Base-by-base conservation (phyloP, 2,329 filamentous ascomycete genomes). In the Xylariaceae sp. region DNA sequence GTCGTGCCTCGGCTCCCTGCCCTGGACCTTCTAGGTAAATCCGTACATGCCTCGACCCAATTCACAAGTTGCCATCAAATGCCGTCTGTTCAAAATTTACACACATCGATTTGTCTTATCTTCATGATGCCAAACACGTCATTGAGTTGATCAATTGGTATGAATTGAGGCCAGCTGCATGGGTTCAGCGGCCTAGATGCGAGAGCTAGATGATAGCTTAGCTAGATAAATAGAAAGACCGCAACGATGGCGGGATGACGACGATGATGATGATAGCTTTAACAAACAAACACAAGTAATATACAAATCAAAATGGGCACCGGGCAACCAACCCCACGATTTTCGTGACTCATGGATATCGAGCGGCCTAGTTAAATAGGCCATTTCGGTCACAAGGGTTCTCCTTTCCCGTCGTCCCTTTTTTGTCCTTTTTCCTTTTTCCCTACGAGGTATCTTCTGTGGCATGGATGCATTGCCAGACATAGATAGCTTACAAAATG, bases 261-360 rank as follows among this genome's bases (percentile, higher is more conserved):
- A 30, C 5, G 23, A 30, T 30, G 23, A 30, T 30, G 23, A 30
- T 30, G 23, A 30, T 30, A 30, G 23, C 23, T 30, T 5, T 30
- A 30, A 6, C 23, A 30, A 30, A 30, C 23, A 30, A 4, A 30
- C 4, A 30, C 23, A 30, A 30, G 5, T 30, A 30, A 58, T 57
- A 63, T 59, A 63, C 56, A 59, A 58, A 35, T n/a, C 45, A 48
- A 49, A 52, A 30, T 34, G 41, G 48, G 48, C 48, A 51, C 30
- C 35, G 10, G 53, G 37, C 49, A 3, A 10, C 45, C 30, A 45
- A 15, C 34, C 18, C 55, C 37, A 56, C 53, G 7, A 10, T 41
- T 47, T 55, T 61, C n/a, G 41, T 61, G 18, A 55, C 23, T 37
- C 37, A 41, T 30, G 23, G 18, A 39, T 57, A 45, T 55, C 49